Conservation (phyloP, 2,329 filamentous ascomycete genomes). For the Periconia macrospinosa region DNA sequence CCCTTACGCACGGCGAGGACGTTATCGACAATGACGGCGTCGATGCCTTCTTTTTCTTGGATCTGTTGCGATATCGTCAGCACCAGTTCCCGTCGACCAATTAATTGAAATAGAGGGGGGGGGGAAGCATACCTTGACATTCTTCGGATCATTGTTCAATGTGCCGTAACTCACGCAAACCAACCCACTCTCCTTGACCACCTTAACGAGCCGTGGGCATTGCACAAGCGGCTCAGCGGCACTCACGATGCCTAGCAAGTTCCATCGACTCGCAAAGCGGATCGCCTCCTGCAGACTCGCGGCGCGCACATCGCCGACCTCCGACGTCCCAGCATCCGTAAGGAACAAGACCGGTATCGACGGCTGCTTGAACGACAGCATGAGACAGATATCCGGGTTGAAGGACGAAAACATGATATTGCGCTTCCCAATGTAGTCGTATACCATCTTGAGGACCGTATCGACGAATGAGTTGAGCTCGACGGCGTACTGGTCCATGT, state of each 20-base stretch:
- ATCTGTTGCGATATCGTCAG: constrained; percentile 52
- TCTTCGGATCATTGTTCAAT: constrained; percentile 81
- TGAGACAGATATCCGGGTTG: constrained; percentile 93
- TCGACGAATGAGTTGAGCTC: constrained; percentile 97
- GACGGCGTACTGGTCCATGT: constrained; percentile 95
- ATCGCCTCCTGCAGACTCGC: constrained; percentile 94
- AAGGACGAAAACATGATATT: constrained; percentile 97
- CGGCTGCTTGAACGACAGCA: constrained; percentile 95
- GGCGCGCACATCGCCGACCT: constrained; percentile 86
- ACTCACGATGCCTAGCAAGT: constrained; percentile 86
- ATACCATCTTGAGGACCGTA: constrained; percentile 86
- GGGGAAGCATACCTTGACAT: constrained; percentile 73
- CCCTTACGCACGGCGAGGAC: constrained; percentile 92
- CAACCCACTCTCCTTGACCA: constrained; percentile 91
- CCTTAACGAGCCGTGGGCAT: constrained; percentile 83
- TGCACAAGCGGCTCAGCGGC: constrained; percentile 87
- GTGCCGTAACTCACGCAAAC: constrained; percentile 95
- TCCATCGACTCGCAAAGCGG: constrained; percentile 93
- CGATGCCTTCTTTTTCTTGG: constrained; percentile 93
- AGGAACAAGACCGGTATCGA: constrained; percentile 95
- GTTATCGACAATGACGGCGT: constrained; percentile 95
- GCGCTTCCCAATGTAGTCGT: constrained; percentile 77
- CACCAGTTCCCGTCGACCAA: too few species aligned
- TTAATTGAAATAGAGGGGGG: not conserved
- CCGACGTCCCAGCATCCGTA: constrained; percentile 79